Percentiles rank a stretch among this genome's conserved stretches.
phyloP scores from a whole-genome alignment of 2,329 filamentous ascomycete species.

The Thelonectria olida region DNA sequence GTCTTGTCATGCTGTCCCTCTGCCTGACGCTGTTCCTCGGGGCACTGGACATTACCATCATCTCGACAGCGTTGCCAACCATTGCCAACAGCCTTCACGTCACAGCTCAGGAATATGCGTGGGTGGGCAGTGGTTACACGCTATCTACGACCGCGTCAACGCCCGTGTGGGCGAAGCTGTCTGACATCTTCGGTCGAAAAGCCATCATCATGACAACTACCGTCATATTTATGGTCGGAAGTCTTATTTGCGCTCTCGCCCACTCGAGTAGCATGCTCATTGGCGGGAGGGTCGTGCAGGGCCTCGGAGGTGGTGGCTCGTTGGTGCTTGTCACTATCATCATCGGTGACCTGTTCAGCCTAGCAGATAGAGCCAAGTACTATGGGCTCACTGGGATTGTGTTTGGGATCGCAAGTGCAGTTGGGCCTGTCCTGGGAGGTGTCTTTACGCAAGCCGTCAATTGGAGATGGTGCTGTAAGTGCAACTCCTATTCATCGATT shows the following conservation, averaged over 20 bases:
- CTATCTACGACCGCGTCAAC: constrained; percentile 35
- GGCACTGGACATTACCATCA: constrained; percentile 40
- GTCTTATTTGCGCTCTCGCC: constrained; percentile 60
- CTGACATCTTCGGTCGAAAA: constrained; percentile 62
- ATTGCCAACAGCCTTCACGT: constrained; percentile 34
- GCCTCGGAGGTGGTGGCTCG: constrained; percentile 34
- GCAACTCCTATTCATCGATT: neutral
- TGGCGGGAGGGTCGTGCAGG: constrained; percentile 46
- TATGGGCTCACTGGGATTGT: constrained; percentile 60
- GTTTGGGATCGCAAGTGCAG: constrained; percentile 71
- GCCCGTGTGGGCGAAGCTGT: constrained; percentile 54
- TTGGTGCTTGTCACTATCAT: constrained; percentile 34
- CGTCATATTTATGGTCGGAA: constrained; percentile 60
- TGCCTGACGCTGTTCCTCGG: constrained; percentile 39
- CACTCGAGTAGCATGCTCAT: constrained; percentile 57
- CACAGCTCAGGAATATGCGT: constrained; percentile 38
- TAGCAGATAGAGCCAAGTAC: constrained; percentile 59
- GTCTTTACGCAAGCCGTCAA: constrained; percentile 68
- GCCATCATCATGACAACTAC: constrained; percentile 51
- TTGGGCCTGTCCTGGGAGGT: constrained; percentile 74
- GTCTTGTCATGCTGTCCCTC: constrained; percentile 34
- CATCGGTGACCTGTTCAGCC: constrained; percentile 63
- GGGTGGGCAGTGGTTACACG: constrained; percentile 40
- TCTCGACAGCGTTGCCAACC: constrained; percentile 41
- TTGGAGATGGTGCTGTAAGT: constrained; percentile 71